phyloP scores from a whole-genome alignment of 306 rosid genomes.

The Canavalia gladiata region DNA sequence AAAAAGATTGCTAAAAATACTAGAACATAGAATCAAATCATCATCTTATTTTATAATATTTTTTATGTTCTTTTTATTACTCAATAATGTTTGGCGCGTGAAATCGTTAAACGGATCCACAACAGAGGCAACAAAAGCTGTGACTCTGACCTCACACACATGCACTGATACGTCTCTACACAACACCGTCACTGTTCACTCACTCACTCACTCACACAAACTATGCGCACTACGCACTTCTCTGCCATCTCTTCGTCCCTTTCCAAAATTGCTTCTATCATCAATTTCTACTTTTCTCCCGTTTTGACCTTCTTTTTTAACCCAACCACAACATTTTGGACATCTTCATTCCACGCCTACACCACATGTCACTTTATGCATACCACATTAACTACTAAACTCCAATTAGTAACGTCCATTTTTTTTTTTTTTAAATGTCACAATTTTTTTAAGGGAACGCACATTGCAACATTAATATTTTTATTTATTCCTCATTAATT shows the following conservation, averaged over 20 bases:
- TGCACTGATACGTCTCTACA: slow-evolving; percentile 48
- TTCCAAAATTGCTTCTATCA: slow-evolving; percentile 1
- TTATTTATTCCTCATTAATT: slow-evolving; percentile 21
- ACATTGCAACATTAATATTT: neutral
- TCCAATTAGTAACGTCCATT: neutral
- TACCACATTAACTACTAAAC: neutral
- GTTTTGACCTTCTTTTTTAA: neutral
- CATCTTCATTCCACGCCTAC: neutral
- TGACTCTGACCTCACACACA: slow-evolving; percentile 56
- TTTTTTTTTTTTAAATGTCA: neutral
- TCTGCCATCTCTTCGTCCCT: neutral
- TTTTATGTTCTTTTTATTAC: too few relatives aligned
- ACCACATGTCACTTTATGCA: neutral
- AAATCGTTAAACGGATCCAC: neutral
- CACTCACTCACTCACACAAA: neutral
- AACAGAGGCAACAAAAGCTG: slow-evolving; percentile 42
- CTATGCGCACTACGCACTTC: slow-evolving; percentile 3
- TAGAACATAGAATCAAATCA: neutral
- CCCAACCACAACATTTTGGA: slow-evolving; percentile 4
- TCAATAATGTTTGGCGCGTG: slow-evolving; percentile 19
- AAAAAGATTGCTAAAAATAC: neutral
- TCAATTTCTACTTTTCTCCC: neutral
- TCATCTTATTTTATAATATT: neutral
- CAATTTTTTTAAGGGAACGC: neutral
- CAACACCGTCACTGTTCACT: neutral